Evolutionary conservation across 768 basidiomycete genomes (phyloP).

Genomic region (Lactifluus piperatus): DNA sequence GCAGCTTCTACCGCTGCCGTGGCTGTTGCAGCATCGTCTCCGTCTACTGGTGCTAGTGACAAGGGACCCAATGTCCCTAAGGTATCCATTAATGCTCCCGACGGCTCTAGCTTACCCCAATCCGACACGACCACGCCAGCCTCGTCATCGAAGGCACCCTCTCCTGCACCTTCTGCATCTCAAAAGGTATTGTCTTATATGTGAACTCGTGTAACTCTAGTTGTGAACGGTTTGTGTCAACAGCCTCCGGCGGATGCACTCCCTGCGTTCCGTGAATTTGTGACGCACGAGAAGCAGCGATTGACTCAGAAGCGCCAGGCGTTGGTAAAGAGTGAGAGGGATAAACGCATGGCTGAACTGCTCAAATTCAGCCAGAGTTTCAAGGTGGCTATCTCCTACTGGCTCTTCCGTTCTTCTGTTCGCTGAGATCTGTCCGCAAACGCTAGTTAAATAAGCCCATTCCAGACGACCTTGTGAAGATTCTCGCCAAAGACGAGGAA

Average conservation of each 20-base stretch:
- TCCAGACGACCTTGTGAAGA: constrained; percentile 87
- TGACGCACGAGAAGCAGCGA: constrained; percentile 84
- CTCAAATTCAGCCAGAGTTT: constrained; percentile 90
- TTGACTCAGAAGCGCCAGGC: constrained; percentile 87
- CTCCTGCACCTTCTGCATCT: constrained; percentile 46
- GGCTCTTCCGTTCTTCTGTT: not conserved
- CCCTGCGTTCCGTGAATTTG: constrained; percentile 86
- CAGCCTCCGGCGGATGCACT: constrained; percentile 69
- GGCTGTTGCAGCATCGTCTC: constrained; percentile 21
- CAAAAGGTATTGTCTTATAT: constrained; percentile 39
- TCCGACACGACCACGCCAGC: constrained; percentile 33
- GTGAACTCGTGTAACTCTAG: not conserved
- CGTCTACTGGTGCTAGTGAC: constrained; percentile 25
- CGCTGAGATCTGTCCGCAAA: not conserved
- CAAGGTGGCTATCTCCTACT: constrained; percentile 51
- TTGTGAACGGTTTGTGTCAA: constrained; percentile 1
- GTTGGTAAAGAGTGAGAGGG: constrained; percentile 86
- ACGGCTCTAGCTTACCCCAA: constrained; percentile 43
- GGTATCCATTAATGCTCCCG: constrained; percentile 71
- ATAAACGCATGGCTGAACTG: constrained; percentile 87
- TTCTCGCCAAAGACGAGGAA: constrained; percentile 88
- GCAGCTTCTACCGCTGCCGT: constrained; percentile 16
- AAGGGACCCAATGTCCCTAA: constrained; percentile 51
- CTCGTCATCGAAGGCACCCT: constrained; percentile 52
- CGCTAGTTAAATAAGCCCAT: constrained; percentile 85